Evolutionary conservation across 2,329 filamentous ascomycete genomes (phyloP).

Genomic region (Colletotrichum viniferum): DNA sequence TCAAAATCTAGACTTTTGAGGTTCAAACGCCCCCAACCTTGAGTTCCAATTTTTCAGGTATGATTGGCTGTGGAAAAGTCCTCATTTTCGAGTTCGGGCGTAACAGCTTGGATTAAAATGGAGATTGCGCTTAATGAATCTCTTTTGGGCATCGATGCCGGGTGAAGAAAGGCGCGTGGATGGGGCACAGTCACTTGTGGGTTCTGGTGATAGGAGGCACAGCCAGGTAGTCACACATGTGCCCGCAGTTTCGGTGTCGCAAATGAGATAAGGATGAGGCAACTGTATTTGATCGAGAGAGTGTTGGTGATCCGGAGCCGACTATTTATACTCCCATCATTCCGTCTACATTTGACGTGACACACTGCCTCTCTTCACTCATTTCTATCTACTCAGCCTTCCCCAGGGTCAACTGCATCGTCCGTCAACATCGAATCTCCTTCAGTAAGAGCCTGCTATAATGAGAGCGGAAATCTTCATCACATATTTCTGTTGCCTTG

Average conservation of each 20-base stretch:
- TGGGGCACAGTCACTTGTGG: background rate
- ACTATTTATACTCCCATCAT: background rate
- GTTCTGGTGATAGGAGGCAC: background rate
- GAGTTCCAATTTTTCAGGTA: background rate
- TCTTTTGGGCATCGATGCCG: background rate
- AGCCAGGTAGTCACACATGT: background rate
- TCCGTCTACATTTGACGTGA: background rate
- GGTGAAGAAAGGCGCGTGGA: background rate
- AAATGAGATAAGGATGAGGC: background rate
- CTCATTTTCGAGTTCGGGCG: background rate
- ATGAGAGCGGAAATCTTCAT: background rate
- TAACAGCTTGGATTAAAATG: background rate
- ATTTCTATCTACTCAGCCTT: background rate
- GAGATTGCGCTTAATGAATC: background rate
- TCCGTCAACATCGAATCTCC: background rate
- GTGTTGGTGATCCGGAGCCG: background rate
- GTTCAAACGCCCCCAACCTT: background rate
- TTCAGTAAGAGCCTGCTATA: rapidly evolving
- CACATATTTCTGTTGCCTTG: background rate
- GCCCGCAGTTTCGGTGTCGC: background rate
- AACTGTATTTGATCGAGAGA: background rate
- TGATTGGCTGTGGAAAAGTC: background rate
- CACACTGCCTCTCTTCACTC: background rate
- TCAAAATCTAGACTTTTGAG: background rate
- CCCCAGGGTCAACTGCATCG: rapidly evolving